Conservation (phyloP, 192 early-diverging fungal genomes). For the Coemansia javaensis region DNA sequence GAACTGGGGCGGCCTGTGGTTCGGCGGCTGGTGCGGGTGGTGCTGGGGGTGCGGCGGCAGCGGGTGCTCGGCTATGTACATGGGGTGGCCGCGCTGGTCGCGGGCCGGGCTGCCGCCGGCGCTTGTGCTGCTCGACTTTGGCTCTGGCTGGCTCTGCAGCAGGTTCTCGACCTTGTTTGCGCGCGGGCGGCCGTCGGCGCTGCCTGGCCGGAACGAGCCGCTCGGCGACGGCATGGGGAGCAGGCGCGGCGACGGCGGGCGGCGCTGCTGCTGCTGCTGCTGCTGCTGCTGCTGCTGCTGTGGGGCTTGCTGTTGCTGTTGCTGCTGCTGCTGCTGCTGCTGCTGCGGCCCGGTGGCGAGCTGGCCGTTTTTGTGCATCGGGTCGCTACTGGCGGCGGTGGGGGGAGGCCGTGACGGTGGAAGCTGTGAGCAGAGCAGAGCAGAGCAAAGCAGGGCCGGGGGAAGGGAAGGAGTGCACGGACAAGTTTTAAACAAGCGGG, state of each 20-base stretch:
- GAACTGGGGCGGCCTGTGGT: conserved; percentile 1
- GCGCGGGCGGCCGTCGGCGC: conserved; percentile 9
- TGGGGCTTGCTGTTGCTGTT: too few relatives aligned
- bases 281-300: too few relatives aligned
- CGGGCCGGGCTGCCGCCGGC: not conserved
- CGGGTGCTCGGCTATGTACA: conserved; percentile 8
- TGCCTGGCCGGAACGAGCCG: conserved; percentile 3
- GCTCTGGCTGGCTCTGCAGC: conserved; percentile 12
- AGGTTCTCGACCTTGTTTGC: conserved; percentile 21
- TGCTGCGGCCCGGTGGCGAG: conserved; percentile 19
- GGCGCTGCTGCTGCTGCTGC: conserved; percentile 4
- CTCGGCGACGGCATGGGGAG: not conserved
- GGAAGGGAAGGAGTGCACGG: too few relatives aligned
- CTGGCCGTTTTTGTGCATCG: conserved; percentile 47
- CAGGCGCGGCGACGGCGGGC: not conserved
- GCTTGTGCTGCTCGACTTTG: not conserved
- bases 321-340: conserved; percentile 4
- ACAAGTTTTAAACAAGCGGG: too few relatives aligned
- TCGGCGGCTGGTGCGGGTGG: not conserved
- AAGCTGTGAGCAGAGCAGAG: not conserved
- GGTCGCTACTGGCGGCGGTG: conserved; percentile 1
- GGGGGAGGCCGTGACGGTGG: not conserved
- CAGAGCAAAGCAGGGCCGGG: not conserved
- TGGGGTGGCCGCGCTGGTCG: conserved; percentile 14
- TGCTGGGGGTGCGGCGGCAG: not conserved